Evolutionary conservation across 768 basidiomycete genomes (phyloP), one percentile per base, ranked within the genome.

Genomic region (Amanita polypyramis): DNA sequence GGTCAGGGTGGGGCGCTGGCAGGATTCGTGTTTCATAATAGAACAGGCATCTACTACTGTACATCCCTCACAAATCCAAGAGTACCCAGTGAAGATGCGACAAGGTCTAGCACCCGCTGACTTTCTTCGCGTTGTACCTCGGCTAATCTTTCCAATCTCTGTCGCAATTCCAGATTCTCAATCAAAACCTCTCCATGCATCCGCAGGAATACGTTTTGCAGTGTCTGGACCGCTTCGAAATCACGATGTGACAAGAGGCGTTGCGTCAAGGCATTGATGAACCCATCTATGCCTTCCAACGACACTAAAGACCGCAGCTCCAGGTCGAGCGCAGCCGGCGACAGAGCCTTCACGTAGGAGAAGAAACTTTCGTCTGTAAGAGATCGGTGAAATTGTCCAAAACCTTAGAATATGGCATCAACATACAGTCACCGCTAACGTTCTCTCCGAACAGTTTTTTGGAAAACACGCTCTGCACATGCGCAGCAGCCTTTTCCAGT

Each of bases 161-260:
- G 60, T 45, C 66, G 65, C 51, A 94, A 57, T 61, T 92, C 92
- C 2, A 62, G 61, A 58, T 88, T 88, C 17, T 69, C 73, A 27
- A 91, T 70, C 25, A 98, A 66, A 0, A 82, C 68, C 47, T 98
- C 93, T 3, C 83, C 84, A 59, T 98, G 94, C 44, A 87, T 73
- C 14, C 79, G 78, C 35, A 98, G 65, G 62, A 96, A 91, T 1
- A 95, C 84, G 53, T 73, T 81, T 56, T 92, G 74, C 59, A 94
- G 72, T 1, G 93, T 77, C 62, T 98, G 92, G 3, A 95, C 87
- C 10, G 91, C 93, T 63, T 99, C 96, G 58, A 96, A 98, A 65
- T 99, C 96, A 41, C 79, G 77, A 54, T 82, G 88, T 5, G 86
- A 87, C 29, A 62, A 65, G 21, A 98, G 71, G 3, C 95, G 81